Evolutionary conservation across 345 rosid species (phyloP), one percentile per base, ranked within the genome.

Genomic region (Dipteronia sinensis): DNA sequence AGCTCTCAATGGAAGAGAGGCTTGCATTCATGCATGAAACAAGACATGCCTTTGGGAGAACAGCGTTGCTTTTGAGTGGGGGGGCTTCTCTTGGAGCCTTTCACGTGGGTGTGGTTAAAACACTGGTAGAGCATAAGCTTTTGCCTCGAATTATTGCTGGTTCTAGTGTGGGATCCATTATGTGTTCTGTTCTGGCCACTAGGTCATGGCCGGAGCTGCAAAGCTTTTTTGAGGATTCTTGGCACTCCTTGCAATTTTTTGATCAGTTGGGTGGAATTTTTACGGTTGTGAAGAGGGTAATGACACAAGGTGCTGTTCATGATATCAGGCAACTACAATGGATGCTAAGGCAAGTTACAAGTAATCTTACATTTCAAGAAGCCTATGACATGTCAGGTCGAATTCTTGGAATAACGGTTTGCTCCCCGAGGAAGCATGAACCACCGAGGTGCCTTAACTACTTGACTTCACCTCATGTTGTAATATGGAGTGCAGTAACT

Each of bases 391-490:
- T 94, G 89, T 94, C 98, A 1, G 99, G 98, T 47, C 88, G 98
- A 77, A 83, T 97, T 74, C 97, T 97, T 7, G 99, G 91, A 56
- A 97, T 97, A 74, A 97, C 98, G 0, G 98, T 97, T 69, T 97
- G 99, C 86, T 97, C 99, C 17, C 97, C 97, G 0, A 90, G 99
- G 86, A 97, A 94, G 83, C 98, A 94, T n/a, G 98, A 97, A 81
- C 98, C 99, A 10, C 99, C 99, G 47, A 88, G 98, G 79, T 94
- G 98, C 85, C 96, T 97, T 80, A 97, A 97, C 83, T 97, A 97
- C 86, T 86, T 97, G 83, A 97, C 94, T 62, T 93, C 99, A 0
- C 98, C 99, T 82, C 99, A 97, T 69, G 99, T 97, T 69, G 97
- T 96, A 38, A 94, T 96, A 85, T 96, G 98, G 98, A 96, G 99